Evolutionary conservation across 2,329 filamentous ascomycete genomes (phyloP), one percentile per base, ranked within the genome.

Genomic region (Pseudogymnoascus sp.): DNA sequence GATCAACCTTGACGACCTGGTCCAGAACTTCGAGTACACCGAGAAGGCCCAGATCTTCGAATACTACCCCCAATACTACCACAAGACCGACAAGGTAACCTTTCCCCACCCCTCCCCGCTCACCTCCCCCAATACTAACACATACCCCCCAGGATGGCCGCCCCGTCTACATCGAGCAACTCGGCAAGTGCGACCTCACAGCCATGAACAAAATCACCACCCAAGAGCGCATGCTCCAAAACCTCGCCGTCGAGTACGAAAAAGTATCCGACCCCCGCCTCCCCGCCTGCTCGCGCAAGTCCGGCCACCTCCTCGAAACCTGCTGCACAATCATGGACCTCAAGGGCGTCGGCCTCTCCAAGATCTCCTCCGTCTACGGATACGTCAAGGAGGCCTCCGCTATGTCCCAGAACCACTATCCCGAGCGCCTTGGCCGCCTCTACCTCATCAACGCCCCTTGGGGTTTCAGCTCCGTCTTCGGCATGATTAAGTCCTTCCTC

Each of bases 351-450:
- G 91, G 91, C 65, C 79, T 98, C 71, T 83, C 82, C 75, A 95
- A 90, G 78, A 87, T 91, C 48, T 84, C 86, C 67, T 89, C 89
- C 67, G 93, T 97, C 65, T 96, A 96, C 81, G 84, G 86, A 63
- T 98, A 97, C 80, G 85, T 99, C 70, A 86, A 86, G 73, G 85
- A 89, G 75, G 92, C 92, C 54, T 95, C 92, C 36, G 87, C 81
- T 76, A 90, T 99, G 79, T 96, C 91, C 69, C 95, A 98, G 80
- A 96, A 98, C 85, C 96, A 98, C 86, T 99, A 99, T 80, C 95
- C 95, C 6, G 95, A 99, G 83, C 90, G 95, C 65, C 83, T 99
- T 65, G 95, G 95, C 73, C 93, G 92, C 79, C 84, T 99, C 75
- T 99, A 96, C 83, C 81, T 99, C 72, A 97, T 99, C 86, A 99